Conservation (phyloP, 257 asterid species). For the Osmanthus fragrans region DNA sequence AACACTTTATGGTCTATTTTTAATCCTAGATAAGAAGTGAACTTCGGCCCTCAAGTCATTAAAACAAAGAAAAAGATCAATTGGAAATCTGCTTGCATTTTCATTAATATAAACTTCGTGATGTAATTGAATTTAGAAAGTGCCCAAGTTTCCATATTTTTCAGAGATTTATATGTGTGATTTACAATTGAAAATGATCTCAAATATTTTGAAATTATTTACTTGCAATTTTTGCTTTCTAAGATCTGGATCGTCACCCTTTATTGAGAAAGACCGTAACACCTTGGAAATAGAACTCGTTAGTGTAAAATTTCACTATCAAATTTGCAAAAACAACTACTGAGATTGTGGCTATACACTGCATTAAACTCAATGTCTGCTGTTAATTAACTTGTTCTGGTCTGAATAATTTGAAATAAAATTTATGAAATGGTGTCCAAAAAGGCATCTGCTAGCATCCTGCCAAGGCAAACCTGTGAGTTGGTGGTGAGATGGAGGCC, state of each 20-base stretch:
- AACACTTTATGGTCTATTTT: no score
- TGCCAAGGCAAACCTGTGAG: slow-evolving; percentile 60
- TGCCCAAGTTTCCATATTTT: no score
- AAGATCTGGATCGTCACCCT: background rate
- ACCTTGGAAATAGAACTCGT: background rate
- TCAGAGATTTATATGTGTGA: no score
- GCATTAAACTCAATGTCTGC: background rate
- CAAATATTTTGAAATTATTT: background rate
- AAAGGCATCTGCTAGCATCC: slow-evolving; percentile 50
- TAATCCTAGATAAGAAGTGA: no score
- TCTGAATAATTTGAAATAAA: background rate
- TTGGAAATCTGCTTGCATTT: no score
- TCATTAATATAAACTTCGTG: no score
- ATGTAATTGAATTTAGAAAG: no score
- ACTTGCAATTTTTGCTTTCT: no score
- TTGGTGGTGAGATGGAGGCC: slow-evolving; percentile 52
- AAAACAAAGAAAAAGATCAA: no score
- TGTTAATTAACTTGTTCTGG: background rate
- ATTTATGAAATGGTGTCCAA: slow-evolving; percentile 2
- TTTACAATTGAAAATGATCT: background rate
- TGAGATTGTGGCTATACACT: background rate
- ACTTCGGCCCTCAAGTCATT: no score
- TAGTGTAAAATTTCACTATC: background rate
- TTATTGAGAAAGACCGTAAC: background rate
- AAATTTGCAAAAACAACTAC: background rate